Conservation (phyloP, 768 basidiomycete species). For the Russula abietina region DNA sequence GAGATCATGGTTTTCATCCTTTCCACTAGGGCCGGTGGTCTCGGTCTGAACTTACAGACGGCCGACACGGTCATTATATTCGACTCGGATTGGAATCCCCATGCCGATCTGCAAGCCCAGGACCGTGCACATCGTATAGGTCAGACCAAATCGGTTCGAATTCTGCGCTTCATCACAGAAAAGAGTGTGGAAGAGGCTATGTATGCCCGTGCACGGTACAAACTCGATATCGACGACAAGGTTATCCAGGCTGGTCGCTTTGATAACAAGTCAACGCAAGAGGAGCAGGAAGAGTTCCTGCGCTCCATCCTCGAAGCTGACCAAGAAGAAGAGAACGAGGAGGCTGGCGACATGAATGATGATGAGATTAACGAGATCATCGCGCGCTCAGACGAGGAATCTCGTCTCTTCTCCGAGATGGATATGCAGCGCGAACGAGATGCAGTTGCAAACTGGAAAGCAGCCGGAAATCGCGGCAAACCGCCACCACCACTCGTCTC, state of each 20-base stretch:
- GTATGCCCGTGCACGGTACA: constrained; percentile 89
- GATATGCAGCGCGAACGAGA: constrained; percentile 76
- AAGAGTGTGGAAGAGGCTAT: constrained; percentile 98
- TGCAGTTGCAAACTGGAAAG: constrained; percentile 58
- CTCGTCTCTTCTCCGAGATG: constrained; percentile 69
- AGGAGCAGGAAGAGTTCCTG: constrained; percentile 94
- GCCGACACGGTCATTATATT: constrained; percentile 93
- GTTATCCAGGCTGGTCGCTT: constrained; percentile 99
- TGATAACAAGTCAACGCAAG: constrained; percentile 96
- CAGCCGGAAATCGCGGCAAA: constrained; percentile 67
- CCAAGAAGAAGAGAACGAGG: constrained; percentile 85
- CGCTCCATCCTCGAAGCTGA: constrained; percentile 87
- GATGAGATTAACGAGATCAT: constrained; percentile 93
- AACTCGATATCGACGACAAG: constrained; percentile 98
- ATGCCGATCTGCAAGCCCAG: constrained; percentile 98
- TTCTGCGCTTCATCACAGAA: constrained; percentile 94
- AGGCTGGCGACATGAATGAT: constrained; percentile 88
- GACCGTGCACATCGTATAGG: constrained; percentile 99
- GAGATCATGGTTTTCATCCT: constrained; percentile 89
- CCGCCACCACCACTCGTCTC: constrained; percentile 74
- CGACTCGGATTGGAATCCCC: constrained; percentile 92
- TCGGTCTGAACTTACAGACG: constrained; percentile 83
- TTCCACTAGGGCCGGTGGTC: constrained; percentile 90
- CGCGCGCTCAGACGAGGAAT: constrained; percentile 77
- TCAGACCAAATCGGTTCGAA: constrained; percentile 95